phyloP scores from a whole-genome alignment of 2,329 filamentous ascomycete species.

The Fusarium sambucinum region DNA sequence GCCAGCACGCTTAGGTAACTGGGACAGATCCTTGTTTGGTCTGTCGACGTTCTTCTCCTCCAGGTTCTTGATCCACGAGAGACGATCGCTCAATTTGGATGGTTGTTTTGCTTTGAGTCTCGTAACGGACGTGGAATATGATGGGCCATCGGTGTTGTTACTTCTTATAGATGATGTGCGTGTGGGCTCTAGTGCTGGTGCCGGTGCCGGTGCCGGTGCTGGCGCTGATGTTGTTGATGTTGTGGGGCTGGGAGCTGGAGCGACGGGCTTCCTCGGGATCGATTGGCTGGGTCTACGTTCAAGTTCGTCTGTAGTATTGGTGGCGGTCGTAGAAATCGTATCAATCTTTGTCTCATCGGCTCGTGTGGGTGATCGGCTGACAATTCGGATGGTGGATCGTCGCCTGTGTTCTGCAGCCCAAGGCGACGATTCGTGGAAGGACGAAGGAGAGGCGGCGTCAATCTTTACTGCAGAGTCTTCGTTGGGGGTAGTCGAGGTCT shows the following conservation, averaged over 20 bases:
- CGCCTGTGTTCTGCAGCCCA: slow-evolving; percentile 7
- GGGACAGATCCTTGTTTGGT: slow-evolving; percentile 13
- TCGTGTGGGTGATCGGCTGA: slow-evolving; percentile 7
- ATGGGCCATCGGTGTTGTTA: neutral
- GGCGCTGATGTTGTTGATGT: neutral
- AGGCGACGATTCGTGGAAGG: slow-evolving; percentile 5
- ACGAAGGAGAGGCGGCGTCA: slow-evolving; percentile 6
- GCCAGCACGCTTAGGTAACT: slow-evolving; percentile 22
- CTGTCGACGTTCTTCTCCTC: slow-evolving; percentile 15
- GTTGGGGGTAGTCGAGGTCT: neutral
- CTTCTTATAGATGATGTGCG: neutral
- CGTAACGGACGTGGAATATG: neutral
- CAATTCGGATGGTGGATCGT: slow-evolving; percentile 6
- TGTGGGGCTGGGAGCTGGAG: neutral
- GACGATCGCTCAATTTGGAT: slow-evolving; percentile 16
- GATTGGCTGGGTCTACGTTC: neutral
- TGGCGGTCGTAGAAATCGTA: slow-evolving; percentile 1
- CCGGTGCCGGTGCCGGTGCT: no score
- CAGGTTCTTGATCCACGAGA: slow-evolving; percentile 25
- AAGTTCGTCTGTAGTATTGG: neutral
- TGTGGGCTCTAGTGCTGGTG: fast-evolving
- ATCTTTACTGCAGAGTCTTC: neutral
- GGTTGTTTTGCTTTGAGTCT: slow-evolving; percentile 16
- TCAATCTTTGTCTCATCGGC: slow-evolving; percentile 6
- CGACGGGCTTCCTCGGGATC: neutral